Base-by-base conservation (phyloP, 2,329 filamentous ascomycete species). In the Fusarium fujikuroi region DNA sequence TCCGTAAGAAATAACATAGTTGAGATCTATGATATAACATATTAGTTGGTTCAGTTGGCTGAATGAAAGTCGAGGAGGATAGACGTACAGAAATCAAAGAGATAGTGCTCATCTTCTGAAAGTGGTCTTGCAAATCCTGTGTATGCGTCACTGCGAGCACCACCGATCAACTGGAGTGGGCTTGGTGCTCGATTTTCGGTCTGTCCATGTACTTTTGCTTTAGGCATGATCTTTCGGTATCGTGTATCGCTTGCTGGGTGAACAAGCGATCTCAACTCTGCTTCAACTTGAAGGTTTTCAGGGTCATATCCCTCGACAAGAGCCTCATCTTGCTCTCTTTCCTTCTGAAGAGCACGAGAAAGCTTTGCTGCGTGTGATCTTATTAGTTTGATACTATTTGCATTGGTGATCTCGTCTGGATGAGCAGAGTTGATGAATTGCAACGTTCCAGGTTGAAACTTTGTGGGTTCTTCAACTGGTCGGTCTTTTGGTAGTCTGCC, bases 21-120 rank as follows among this genome's bases (percentile, higher is more conserved):
- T 44, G 4, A 69, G 39, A 25, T 69, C 63, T 52, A 16, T 21
- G 19, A 46, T 19, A 5, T 12, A 23, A 2, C 9, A 4, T 37
- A 2, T 36, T n/a, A n/a, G 32, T 32, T 19, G 14, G 4, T 28
- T n/a, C 43, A 34, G 3, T 28, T 18, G 9, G 5, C 9, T 30
- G 21, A 19, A 15, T 30, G 18, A 15, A 19, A 9, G 16, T 32
- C 11, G 8, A 18, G 16, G 10, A 19, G 7, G 4, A 6, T 28
- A 15, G 6, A 57, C 50, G 1, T 6, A 63, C 66, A 69, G 12
- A 68, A 69, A n/a, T 68, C 66, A 36, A 69, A 68, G 5, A 68
- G 44, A 19, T 63, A 69, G 23, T 69, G 63, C 9, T 69, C 66
- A 10, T 68, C 66, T 4, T 68, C 57, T 16, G 66, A 69, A 14